Evolutionary conservation across 2,329 filamentous ascomycete genomes (phyloP).

Genomic region (Calycina herbarum): DNA sequence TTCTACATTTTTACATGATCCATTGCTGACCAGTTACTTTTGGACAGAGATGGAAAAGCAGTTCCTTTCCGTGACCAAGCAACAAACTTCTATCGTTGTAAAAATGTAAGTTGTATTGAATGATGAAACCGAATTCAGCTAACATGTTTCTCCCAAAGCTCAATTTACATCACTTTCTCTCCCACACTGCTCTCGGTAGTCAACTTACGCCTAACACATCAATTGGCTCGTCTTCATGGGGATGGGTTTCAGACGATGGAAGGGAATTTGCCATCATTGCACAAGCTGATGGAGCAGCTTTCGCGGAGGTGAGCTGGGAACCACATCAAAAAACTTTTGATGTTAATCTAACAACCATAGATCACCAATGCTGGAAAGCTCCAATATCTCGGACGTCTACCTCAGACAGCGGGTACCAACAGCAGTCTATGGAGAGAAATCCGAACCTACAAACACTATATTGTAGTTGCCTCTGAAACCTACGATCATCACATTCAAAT

Average conservation of each 20-base stretch:
- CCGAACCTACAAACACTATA: neutral
- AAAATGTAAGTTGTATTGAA: neutral
- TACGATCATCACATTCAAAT: conserved; percentile 2
- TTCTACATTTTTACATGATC: neutral
- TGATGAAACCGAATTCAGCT: neutral
- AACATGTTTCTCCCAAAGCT: neutral
- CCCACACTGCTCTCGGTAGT: conserved; percentile 5
- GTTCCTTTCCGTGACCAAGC: neutral
- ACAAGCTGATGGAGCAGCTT: conserved; percentile 5
- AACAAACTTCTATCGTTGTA: neutral
- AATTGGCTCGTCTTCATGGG: neutral
- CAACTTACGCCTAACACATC: neutral
- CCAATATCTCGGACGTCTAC: conserved; percentile 8
- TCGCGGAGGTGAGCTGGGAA: neutral
- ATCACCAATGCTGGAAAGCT: conserved; percentile 3
- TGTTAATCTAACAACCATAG: neutral
- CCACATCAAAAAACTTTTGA: neutral
- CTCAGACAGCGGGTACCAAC: neutral
- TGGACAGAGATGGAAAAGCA: neutral
- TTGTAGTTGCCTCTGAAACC: conserved; percentile 1
- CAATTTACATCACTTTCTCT: neutral
- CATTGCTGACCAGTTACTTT: neutral
- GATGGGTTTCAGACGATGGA: conserved; percentile 6
- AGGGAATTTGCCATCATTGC: conserved; percentile 5
- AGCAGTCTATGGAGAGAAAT: conserved; percentile 7